These are phyloP conservation scores for Phytophthora lateralis DNA, from an alignment of 352 stramenopile species.

Conservation along the genomic window DNA sequence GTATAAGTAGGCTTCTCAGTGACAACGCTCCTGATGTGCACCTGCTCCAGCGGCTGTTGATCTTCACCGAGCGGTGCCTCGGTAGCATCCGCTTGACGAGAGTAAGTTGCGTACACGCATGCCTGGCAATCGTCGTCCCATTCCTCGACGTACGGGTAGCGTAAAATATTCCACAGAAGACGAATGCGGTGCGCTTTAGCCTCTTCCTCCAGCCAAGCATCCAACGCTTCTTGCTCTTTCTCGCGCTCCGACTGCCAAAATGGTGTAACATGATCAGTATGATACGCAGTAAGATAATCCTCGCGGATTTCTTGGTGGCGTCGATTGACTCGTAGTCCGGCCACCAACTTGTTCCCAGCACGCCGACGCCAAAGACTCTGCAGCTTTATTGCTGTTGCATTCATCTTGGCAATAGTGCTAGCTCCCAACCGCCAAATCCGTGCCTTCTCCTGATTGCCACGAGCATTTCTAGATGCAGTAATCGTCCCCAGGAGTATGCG, in stretches of 20 bases:
- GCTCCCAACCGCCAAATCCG: slow-evolving; percentile 33
- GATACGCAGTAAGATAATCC: slow-evolving; percentile 64
- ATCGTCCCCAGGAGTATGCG: slow-evolving; percentile 26
- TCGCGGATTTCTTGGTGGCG: slow-evolving; percentile 40
- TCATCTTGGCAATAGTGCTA: slow-evolving; percentile 42
- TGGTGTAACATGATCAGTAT: slow-evolving; percentile 58
- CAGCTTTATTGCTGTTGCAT: slow-evolving; percentile 40
- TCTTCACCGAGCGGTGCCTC: slow-evolving; percentile 13
- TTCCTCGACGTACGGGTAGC: slow-evolving; percentile 64
- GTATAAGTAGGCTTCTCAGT: slow-evolving; percentile 63
- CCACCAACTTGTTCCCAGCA: slow-evolving; percentile 47
- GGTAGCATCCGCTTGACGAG: slow-evolving; percentile 3
- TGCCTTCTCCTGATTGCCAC: slow-evolving; percentile 35
- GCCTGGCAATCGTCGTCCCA: slow-evolving; percentile 55
- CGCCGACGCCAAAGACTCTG: slow-evolving; percentile 65
- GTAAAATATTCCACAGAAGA: slow-evolving; percentile 42
- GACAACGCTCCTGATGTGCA: slow-evolving; percentile 26
- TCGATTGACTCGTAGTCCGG: slow-evolving; percentile 38
- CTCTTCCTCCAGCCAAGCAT: slow-evolving; percentile 47
- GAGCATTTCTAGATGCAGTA: slow-evolving; percentile 13
- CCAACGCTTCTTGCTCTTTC: slow-evolving; percentile 55
- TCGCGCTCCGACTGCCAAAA: slow-evolving; percentile 71
- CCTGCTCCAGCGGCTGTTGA: slow-evolving; percentile 15
- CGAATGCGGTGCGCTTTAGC: slow-evolving; percentile 39
- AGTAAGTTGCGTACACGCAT: slow-evolving; percentile 50